These are phyloP conservation scores for Beauveria pseudobassiana DNA, from an alignment of 2,329 filamentous ascomycete genomes.

Conservation along the genomic window DNA sequence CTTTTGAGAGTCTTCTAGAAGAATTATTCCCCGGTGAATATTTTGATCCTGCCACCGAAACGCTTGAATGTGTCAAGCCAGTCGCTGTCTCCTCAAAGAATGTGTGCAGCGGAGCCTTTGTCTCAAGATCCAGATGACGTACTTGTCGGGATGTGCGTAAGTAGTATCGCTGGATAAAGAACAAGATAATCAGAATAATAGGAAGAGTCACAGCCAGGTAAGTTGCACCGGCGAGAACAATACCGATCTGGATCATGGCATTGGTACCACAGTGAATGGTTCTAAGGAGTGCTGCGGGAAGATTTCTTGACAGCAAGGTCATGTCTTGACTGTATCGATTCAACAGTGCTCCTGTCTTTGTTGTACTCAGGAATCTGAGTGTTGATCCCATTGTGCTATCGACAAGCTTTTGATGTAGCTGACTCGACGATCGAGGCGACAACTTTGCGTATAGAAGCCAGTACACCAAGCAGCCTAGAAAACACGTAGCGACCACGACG, in stretches of 20 bases:
- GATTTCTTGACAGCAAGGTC: neutral
- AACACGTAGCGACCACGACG: neutral
- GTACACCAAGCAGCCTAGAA: neutral
- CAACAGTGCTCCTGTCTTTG: neutral
- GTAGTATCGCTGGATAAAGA: neutral
- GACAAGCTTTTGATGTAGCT: neutral
- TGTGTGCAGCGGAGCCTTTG: neutral
- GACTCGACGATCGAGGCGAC: neutral
- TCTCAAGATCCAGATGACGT: neutral
- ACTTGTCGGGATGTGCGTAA: neutral
- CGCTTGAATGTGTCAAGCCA: neutral
- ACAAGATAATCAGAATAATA: neutral
- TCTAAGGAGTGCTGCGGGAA: neutral
- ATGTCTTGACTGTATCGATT: constrained; percentile 2
- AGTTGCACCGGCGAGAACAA: neutral
- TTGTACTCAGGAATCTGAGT: neutral
- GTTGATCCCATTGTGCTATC: neutral
- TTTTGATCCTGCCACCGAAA: neutral
- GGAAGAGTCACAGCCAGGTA: neutral
- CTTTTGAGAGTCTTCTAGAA: neutral
- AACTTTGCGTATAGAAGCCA: neutral
- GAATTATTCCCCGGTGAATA: neutral
- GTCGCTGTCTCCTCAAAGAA: neutral
- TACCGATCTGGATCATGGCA: neutral
- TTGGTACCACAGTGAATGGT: neutral